Evolutionary conservation across 148 eudicot genomes (phyloP).

Genomic region (Amaranthus cruentus): DNA sequence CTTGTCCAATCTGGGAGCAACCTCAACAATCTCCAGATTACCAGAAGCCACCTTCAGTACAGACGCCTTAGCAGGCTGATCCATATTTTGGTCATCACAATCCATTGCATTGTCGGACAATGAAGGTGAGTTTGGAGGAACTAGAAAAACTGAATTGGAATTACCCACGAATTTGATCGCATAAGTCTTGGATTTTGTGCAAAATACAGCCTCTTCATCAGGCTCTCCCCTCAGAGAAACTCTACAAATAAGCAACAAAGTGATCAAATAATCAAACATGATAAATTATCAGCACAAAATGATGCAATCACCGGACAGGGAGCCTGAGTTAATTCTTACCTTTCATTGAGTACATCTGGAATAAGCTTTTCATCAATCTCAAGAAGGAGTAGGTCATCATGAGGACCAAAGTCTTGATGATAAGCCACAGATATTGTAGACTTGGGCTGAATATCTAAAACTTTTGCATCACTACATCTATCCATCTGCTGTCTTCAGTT

Average conservation of each 20-base stretch:
- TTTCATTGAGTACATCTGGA: conserved; percentile 63
- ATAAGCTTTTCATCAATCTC: conserved; percentile 92
- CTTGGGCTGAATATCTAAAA: conserved; percentile 53
- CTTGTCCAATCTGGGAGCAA: conserved; percentile 82
- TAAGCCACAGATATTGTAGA: conserved; percentile 63
- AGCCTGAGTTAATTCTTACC: conserved; percentile 30
- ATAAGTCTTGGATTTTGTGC: conserved; percentile 79
- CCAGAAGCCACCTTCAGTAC: conserved; percentile 78
- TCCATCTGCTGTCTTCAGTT: conserved; percentile 26
- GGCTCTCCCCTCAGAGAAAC: conserved; percentile 79
- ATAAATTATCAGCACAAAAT: neutral
- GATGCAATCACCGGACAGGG: neutral
- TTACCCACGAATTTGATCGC: conserved; percentile 82
- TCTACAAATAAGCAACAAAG: conserved; percentile 28
- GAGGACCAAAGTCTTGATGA: conserved; percentile 75
- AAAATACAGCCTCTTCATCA: conserved; percentile 86
- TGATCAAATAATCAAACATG: neutral
- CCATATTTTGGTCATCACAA: conserved; percentile 31
- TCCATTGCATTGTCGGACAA: conserved; percentile 28
- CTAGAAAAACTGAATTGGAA: conserved; percentile 76
- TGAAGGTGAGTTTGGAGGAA: conserved; percentile 49
- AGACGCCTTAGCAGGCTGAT: conserved; percentile 34
- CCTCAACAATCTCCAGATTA: conserved; percentile 71
- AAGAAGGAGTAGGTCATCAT: conserved; percentile 71
- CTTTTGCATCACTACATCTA: conserved; percentile 56